Conservation (phyloP, 2,329 filamentous ascomycete species). For the Colletotrichum simmondsii region DNA sequence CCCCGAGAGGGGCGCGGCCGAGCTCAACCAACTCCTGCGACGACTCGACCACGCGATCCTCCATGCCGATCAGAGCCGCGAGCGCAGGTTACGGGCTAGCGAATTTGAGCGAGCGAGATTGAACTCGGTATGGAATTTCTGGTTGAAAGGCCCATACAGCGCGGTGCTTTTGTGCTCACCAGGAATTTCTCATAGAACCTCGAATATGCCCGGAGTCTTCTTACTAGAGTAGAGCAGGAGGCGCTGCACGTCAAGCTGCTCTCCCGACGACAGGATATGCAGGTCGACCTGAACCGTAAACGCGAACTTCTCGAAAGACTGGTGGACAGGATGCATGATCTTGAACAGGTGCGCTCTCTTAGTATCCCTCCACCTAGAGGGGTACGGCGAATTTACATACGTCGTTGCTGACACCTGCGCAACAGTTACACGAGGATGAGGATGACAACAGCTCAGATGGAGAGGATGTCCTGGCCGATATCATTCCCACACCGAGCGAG, state of each 20-base stretch:
- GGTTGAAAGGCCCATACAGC: too few species aligned
- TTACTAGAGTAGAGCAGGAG: conserved; percentile 78
- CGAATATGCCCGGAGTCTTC: conserved; percentile 74
- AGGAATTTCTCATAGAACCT: conserved; percentile 65
- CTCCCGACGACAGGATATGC: conserved; percentile 67
- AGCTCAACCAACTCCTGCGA: conserved; percentile 73
- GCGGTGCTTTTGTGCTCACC: neutral
- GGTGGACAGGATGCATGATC: conserved; percentile 73
- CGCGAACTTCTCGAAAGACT: conserved; percentile 74
- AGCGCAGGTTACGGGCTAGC: conserved; percentile 67
- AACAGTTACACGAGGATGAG: conserved; percentile 47
- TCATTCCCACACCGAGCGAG: conserved; percentile 66
- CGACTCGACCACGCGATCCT: conserved; percentile 75
- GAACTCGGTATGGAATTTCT: conserved; percentile 46
- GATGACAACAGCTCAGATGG: conserved; percentile 61
- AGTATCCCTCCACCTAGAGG: too few species aligned
- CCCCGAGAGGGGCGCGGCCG: conserved; percentile 46
- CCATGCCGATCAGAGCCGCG: conserved; percentile 68
- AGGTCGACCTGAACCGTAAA: conserved; percentile 72
- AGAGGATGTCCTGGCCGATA: conserved; percentile 66
- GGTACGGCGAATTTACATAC: too few species aligned
- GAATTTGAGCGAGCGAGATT: conserved; percentile 70
- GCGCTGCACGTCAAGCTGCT: conserved; percentile 68
- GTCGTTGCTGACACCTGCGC: conserved; percentile 44
- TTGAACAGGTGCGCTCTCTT: conserved; percentile 65